Evolutionary conservation across 1,284 basidiomycete genomes (phyloP).

Genomic region (Lentinus polychrous): DNA sequence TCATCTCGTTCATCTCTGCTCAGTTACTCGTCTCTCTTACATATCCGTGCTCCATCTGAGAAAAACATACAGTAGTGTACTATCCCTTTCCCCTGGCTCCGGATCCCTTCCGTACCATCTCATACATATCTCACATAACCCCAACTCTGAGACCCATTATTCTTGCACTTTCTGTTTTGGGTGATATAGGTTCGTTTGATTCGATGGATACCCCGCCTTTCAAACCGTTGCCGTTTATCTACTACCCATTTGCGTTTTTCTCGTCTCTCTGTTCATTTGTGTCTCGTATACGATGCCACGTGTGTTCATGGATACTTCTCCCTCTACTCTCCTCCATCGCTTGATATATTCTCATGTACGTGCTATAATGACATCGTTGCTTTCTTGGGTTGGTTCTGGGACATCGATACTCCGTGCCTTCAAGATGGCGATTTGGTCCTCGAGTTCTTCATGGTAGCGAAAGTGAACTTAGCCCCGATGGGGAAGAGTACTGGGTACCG

Average conservation of each 20-base stretch:
- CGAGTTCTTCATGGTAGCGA: no score
- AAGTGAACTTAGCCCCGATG: no score
- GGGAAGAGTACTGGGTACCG: no score
- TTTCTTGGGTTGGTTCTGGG: conserved; percentile 12
- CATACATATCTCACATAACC: no score
- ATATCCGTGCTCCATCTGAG: not conserved
- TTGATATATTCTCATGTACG: no score
- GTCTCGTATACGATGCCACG: not conserved
- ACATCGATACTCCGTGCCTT: no score
- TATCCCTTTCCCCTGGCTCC: no score
- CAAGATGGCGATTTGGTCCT: no score
- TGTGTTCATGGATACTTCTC: conserved; percentile 3
- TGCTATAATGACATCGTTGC: conserved; percentile 4
- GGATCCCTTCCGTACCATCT: no score
- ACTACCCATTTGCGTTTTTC: not conserved
- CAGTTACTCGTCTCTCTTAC: conserved; percentile 1
- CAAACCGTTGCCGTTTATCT: not conserved
- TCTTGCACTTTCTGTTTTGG: no score
- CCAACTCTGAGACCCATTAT: not conserved
- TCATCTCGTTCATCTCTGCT: conserved; percentile 9
- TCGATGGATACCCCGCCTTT: not conserved
- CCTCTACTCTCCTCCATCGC: not conserved
- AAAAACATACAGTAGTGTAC: no score
- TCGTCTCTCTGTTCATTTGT: not conserved
- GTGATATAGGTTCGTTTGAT: no score